phyloP scores from a whole-genome alignment of 495 filamentous ascomycete species.

The Penicillium manginii region DNA sequence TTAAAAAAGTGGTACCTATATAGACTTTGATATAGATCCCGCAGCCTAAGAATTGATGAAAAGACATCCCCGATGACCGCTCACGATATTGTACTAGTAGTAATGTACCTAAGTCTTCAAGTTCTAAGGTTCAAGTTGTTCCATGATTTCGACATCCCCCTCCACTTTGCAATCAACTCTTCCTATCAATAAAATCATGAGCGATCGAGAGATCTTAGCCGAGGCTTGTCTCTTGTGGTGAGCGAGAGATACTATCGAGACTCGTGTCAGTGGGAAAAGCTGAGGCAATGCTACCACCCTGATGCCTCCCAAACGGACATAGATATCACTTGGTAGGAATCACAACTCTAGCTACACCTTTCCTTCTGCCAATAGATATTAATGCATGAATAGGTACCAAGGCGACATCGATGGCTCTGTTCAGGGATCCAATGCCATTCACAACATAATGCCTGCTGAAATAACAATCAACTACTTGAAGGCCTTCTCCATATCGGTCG shows the following conservation, averaged over 20 bases:
- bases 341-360: background rate
- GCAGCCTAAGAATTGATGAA: background rate
- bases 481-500: background rate
- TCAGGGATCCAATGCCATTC: background rate
- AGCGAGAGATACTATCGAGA: slow-evolving; percentile 1
- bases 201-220: background rate
- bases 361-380: background rate
- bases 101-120: too few relatives aligned
- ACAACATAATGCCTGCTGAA: background rate
- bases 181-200: background rate
- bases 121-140: too few relatives aligned
- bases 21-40: background rate
- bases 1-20: background rate
- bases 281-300: slow-evolving; percentile 1
- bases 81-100: too few relatives aligned
- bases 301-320: background rate
- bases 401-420: background rate
- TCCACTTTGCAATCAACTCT: background rate
- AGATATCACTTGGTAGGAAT: slow-evolving; percentile 1
- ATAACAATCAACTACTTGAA: background rate
- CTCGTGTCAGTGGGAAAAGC: slow-evolving; percentile 1
- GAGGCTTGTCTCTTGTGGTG: background rate
- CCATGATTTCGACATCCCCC: background rate
- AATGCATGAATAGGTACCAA: background rate
- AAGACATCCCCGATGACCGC: background rate